A percentile compares a stretch with the other conserved stretches of the same genome.
Evolutionary conservation across 2,329 filamentous ascomycete genomes (phyloP).

Genomic region (Hypoxylon sp.): DNA sequence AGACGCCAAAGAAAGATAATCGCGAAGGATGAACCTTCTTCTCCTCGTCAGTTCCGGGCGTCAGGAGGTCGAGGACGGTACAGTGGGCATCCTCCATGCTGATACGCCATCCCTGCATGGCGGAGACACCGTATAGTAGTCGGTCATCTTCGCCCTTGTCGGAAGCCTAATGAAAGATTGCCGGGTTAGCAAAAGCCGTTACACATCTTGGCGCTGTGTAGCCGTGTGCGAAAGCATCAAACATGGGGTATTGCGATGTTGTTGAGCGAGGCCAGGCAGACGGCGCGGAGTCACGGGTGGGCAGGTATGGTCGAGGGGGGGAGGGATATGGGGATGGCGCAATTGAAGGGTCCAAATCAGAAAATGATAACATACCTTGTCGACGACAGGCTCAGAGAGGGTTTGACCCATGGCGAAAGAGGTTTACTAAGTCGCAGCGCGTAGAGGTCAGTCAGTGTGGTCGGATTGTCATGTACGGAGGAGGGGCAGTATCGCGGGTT

Average conservation of each 20-base stretch:
- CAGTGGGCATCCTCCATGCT: conserved; percentile 99
- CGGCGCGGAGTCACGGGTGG: conserved; percentile 41
- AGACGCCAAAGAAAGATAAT: conserved; percentile 97
- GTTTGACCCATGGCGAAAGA: conserved; percentile 90
- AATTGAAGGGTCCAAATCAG: conserved; percentile 40
- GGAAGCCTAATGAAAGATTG: conserved; percentile 74
- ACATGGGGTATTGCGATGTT: conserved; percentile 26
- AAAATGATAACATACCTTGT: conserved; percentile 82
- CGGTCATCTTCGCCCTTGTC: conserved; percentile 92
- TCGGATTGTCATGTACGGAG: conserved; percentile 49
- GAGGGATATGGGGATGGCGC: conserved; percentile 37
- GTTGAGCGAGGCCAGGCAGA: conserved; percentile 45
- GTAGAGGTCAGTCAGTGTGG: conserved; percentile 41
- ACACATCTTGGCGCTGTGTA: neutral
- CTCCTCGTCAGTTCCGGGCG: conserved; percentile 67
- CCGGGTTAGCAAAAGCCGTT: conserved; percentile 48
- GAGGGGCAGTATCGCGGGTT: conserved; percentile 45
- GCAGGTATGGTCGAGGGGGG: conserved; percentile 17
- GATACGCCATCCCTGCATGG: conserved; percentile 99
- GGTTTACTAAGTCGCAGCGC: conserved; percentile 50
- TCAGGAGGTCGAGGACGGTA: conserved; percentile 87
- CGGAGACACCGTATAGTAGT: conserved; percentile 92
- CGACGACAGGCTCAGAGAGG: conserved; percentile 97
- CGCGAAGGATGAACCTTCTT: conserved; percentile 77
- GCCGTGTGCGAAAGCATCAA: neutral